These are phyloP conservation scores for Amoeboradix gromovi DNA, from an alignment of 371 early-diverging fungal species.

Conservation along the genomic window DNA sequence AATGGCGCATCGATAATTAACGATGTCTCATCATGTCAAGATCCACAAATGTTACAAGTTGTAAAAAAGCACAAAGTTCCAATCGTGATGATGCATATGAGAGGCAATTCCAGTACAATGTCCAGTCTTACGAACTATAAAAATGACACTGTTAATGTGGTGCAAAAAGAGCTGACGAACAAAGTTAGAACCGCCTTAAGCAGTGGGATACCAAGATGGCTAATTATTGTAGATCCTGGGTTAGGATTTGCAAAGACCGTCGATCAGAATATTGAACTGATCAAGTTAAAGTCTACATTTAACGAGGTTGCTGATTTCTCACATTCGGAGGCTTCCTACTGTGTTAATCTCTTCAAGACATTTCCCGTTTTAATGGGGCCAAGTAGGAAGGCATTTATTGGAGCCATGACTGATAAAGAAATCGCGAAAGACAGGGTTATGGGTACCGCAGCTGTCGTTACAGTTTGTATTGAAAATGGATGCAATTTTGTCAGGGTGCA, in stretches of 20 bases:
- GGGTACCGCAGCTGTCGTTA: slow-evolving; percentile 78
- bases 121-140: slow-evolving; percentile 33
- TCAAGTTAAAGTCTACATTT: too few relatives aligned
- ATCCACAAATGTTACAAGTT: slow-evolving; percentile 40
- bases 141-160: slow-evolving; percentile 34
- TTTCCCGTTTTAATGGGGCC: slow-evolving; percentile 63
- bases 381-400: slow-evolving; percentile 3
- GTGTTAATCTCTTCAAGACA: too few relatives aligned
- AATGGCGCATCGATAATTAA: slow-evolving; percentile 74
- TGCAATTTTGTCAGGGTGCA: slow-evolving; percentile 66
- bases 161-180: slow-evolving; percentile 31
- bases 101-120: slow-evolving; percentile 76
- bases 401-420: slow-evolving; percentile 21
- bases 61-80: slow-evolving; percentile 52
- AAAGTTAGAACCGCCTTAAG: slow-evolving; percentile 33
- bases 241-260: slow-evolving; percentile 79
- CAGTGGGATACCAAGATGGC: slow-evolving; percentile 68
- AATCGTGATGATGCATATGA: slow-evolving; percentile 85
- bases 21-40: slow-evolving; percentile 60
- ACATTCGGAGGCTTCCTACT: too few relatives aligned
- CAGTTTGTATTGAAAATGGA: slow-evolving; percentile 57
- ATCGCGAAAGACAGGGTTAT: slow-evolving; percentile 45
- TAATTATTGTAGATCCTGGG: slow-evolving; percentile 82
- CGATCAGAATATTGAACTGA: slow-evolving; percentile 25
- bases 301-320: too few relatives aligned